A percentile compares a stretch with the other conserved stretches of the same genome.
Conservation (phyloP, 169 alveolate species). For the Theileria orientalis region DNA sequence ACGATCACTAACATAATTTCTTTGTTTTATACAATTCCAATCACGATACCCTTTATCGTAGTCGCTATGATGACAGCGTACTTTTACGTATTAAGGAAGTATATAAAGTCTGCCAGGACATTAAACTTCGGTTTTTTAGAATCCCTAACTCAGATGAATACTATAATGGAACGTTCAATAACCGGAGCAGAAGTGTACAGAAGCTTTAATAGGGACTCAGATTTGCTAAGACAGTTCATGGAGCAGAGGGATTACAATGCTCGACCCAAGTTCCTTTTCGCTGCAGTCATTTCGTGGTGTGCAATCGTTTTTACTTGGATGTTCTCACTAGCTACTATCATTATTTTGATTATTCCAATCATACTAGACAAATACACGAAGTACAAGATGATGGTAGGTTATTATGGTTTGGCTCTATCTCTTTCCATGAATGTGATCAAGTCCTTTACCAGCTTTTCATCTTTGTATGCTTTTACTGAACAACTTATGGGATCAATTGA, state of each 20-base stretch:
- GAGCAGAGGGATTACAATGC: slow-evolving; percentile 15
- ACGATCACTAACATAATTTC: slow-evolving; percentile 26
- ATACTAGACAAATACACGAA: neutral
- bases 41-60: slow-evolving; percentile 17
- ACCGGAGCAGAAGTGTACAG: slow-evolving; percentile 49
- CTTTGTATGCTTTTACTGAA: neutral
- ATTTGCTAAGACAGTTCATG: slow-evolving; percentile 17
- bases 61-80: slow-evolving; percentile 2
- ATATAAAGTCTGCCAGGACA: slow-evolving; percentile 40
- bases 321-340: neutral
- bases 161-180: slow-evolving; percentile 32
- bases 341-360: neutral
- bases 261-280: slow-evolving; percentile 1
- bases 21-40: slow-evolving; percentile 34
- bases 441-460: neutral
- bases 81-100: slow-evolving; percentile 1
- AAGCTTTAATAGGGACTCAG: slow-evolving; percentile 41
- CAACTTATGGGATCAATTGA: slow-evolving; percentile 5
- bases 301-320: neutral
- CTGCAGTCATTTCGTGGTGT: too few relatives aligned
- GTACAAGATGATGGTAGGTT: neutral
- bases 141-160: slow-evolving; percentile 17
- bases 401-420: neutral
- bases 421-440: too few relatives aligned
- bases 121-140: slow-evolving; percentile 28